Evolutionary conservation across 2,329 filamentous ascomycete genomes (phyloP).

Genomic region (Neonectria punicea): DNA sequence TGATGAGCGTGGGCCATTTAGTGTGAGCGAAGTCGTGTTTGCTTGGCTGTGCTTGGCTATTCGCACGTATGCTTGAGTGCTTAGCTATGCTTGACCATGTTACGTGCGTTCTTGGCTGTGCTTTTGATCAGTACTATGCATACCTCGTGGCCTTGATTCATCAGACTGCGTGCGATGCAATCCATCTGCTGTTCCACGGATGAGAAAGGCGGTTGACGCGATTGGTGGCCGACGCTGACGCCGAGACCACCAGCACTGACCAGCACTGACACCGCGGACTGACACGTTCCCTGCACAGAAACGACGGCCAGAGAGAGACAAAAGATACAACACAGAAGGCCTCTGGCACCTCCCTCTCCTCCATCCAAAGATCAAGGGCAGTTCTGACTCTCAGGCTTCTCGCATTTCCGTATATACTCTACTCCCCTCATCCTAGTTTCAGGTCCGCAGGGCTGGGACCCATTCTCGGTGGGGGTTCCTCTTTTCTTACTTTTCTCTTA

Average conservation of each 20-base stretch:
- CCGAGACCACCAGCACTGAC: constrained; percentile 15
- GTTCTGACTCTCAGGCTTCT: constrained; percentile 10
- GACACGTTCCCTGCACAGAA: constrained; percentile 24
- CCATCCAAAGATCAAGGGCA: neutral
- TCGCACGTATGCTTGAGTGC: neutral
- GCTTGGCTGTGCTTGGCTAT: neutral
- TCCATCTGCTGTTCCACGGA: constrained; percentile 16
- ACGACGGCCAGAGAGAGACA: neutral
- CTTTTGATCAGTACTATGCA: neutral
- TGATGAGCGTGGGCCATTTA: neutral
- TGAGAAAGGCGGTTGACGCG: constrained; percentile 15
- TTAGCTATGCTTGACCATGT: neutral
- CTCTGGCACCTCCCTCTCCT: constrained; percentile 9
- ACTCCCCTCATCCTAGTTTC: constrained; percentile 2
- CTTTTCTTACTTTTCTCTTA: constrained; percentile 1
- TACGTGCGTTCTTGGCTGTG: neutral
- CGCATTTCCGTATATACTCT: no score
- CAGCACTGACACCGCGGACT: constrained; percentile 17
- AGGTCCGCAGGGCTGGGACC: constrained; percentile 2
- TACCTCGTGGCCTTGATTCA: neutral
- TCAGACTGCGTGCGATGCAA: neutral
- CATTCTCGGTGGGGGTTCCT: neutral
- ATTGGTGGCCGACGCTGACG: constrained; percentile 24
- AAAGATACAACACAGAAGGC: constrained; percentile 9
- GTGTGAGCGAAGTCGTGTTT: neutral